Evolutionary conservation across 495 filamentous ascomycete species (phyloP), one percentile per base, ranked within the genome.

Genomic region (Staphylotrichum tortipilum): DNA sequence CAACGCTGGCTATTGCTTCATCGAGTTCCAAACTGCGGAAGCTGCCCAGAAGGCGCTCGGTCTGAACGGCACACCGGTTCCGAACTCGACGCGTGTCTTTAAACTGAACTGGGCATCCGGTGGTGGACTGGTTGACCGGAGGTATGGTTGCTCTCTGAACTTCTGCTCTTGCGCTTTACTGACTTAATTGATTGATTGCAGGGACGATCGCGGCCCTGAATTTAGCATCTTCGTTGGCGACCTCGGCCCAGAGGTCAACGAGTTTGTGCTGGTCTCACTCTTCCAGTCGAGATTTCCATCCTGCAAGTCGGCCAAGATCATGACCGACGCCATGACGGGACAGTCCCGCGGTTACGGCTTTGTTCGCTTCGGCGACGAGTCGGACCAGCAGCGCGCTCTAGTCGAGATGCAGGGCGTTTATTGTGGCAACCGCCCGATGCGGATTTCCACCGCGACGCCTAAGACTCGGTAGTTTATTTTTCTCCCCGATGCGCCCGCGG

Each of bases 301-400:
- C 5, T 97, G 94, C 85, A 97, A 97, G 74, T 95, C 89, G 9
- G 92, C 94, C 52, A 99, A 99, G 77, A 99, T 99, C 69, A 99
- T 99, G 92, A 95, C 94, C 36, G 92, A 99, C 60, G 92, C 94
- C 47, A 92, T 97, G 69, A 91, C 83, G 47, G 92, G 92, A 57
- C 90, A 97, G 81, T 96, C 91, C 24, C 88, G 92, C 45, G 92
- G 92, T 30, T 99, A 99, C 60, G 92, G 92, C 22, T 99, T 99
- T 59, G 92, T 99, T 47, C 87, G 92, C 53, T 99, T 99, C 69
- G 85, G 88, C 34, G 88, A 92, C 55, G 91, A 97, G 71, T 69
- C 76, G 50, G 94, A 99, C 61, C 91, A 96, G 73, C 92, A 97
- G 76, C 84, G 86, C 31, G 92, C 92, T 39, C 75, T 99, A 24